Percentiles rank a stretch among this genome's conserved stretches.
phyloP scores from a whole-genome alignment of 2,329 filamentous ascomycete species.

The Fusarium sp. region DNA sequence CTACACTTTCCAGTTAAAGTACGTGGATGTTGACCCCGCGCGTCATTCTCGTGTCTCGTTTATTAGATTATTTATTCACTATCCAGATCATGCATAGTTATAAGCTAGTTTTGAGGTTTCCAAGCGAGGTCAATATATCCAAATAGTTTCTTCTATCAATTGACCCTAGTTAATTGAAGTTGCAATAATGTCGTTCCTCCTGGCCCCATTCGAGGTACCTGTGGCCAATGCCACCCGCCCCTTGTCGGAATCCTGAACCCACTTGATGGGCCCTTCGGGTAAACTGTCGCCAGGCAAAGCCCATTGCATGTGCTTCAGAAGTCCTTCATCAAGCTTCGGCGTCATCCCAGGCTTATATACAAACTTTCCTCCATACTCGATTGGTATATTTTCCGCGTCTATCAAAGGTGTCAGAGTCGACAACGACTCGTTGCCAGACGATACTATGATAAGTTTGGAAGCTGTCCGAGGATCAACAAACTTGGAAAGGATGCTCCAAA shows the following conservation, averaged over 20 bases:
- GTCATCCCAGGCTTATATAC: not conserved
- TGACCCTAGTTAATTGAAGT: not conserved
- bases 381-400: not conserved
- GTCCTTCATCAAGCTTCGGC: not conserved
- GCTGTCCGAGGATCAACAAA: not conserved
- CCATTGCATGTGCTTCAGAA: not conserved
- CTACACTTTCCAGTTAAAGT: no score
- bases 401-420: not conserved
- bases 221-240: not conserved
- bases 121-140: no score
- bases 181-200: not conserved
- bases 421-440: not conserved
- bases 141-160: no score
- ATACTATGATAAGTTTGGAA: not conserved
- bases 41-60: no score
- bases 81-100: no score
- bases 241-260: not conserved
- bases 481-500: constrained; percentile 1
- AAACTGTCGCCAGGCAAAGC: not conserved
- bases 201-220: not conserved
- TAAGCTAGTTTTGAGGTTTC: no score
- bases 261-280: not conserved
- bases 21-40: no score
- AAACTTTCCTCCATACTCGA: constrained; percentile 1
- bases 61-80: no score